These are phyloP conservation scores for Cephaloascus fragrans DNA, from an alignment of 805 yeast genomes.

Conservation along the genomic window DNA sequence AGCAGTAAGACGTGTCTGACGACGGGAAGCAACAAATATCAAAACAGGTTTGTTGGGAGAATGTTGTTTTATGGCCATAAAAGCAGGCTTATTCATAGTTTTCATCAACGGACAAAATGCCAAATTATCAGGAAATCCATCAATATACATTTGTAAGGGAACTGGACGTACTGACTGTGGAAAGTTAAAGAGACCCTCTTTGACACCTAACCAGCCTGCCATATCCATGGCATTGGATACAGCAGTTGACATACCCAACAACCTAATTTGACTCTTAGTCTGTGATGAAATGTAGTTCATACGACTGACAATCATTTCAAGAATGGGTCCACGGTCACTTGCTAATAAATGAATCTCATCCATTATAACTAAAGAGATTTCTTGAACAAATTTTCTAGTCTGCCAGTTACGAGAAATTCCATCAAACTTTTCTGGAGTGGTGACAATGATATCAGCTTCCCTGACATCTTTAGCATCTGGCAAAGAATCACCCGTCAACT, in stretches of 20 bases:
- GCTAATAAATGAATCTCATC: slow-evolving; percentile 81
- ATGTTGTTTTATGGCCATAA: slow-evolving; percentile 85
- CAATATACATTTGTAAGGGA: slow-evolving; percentile 79
- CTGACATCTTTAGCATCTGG: slow-evolving; percentile 61
- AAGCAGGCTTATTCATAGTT: slow-evolving; percentile 84
- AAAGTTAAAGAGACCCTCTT: slow-evolving; percentile 67
- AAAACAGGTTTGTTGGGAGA: slow-evolving; percentile 79
- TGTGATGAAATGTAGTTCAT: slow-evolving; percentile 62
- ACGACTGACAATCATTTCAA: slow-evolving; percentile 84
- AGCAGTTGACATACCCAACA: slow-evolving; percentile 77
- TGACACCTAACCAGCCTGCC: slow-evolving; percentile 78
- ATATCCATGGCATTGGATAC: slow-evolving; percentile 79
- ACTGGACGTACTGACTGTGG: slow-evolving; percentile 80
- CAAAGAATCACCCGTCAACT: slow-evolving; percentile 74
- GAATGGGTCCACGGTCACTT: slow-evolving; percentile 78
- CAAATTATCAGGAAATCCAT: slow-evolving; percentile 74
- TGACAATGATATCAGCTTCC: slow-evolving; percentile 65
- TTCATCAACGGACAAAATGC: slow-evolving; percentile 82
- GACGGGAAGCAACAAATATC: slow-evolving; percentile 76
- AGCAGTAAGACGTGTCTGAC: slow-evolving; percentile 77
- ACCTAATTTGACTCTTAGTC: slow-evolving; percentile 50
- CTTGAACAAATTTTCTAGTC: slow-evolving; percentile 64
- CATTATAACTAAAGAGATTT: slow-evolving; percentile 69
- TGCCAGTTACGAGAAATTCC: slow-evolving; percentile 87
- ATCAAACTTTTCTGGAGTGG: slow-evolving; percentile 83